Evolutionary conservation across 2,329 filamentous ascomycete species (phyloP).

Genomic region (Emmonsiellopsis sp.): DNA sequence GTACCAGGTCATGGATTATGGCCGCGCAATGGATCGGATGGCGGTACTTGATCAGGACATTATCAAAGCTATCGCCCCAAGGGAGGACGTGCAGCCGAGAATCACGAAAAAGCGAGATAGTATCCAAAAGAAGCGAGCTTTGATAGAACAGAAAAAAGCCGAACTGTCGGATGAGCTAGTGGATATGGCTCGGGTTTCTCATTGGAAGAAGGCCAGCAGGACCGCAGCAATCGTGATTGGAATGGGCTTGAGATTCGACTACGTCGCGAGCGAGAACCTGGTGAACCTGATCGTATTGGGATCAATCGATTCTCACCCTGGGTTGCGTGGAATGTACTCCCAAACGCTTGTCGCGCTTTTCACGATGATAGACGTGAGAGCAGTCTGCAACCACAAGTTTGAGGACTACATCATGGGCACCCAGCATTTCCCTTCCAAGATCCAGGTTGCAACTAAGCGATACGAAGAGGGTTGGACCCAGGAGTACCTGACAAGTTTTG

Average conservation of each 20-base stretch:
- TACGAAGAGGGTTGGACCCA: conserved; percentile 71
- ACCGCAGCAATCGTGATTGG: conserved; percentile 88
- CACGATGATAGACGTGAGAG: conserved; percentile 77
- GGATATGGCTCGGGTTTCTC: conserved; percentile 64
- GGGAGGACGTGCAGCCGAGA: conserved; percentile 50
- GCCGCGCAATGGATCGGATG: conserved; percentile 77
- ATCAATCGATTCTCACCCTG: conserved; percentile 83
- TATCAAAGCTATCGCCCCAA: conserved; percentile 63
- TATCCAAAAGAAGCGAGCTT: conserved; percentile 63
- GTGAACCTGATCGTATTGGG: conserved; percentile 75
- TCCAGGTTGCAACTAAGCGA: conserved; percentile 63
- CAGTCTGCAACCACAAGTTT: conserved; percentile 77
- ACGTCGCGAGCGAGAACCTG: conserved; percentile 70
- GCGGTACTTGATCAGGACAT: conserved; percentile 67
- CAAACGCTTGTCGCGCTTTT: conserved; percentile 72
- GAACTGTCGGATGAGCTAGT: conserved; percentile 74
- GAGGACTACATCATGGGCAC: conserved; percentile 76
- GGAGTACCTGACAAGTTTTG: conserved; percentile 69
- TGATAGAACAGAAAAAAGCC: conserved; percentile 77
- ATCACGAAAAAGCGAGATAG: conserved; percentile 62
- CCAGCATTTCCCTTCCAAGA: conserved; percentile 67
- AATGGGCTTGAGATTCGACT: conserved; percentile 83
- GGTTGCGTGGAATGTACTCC: conserved; percentile 70
- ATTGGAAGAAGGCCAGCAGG: conserved; percentile 92
- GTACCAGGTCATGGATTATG: conserved; percentile 85